Evolutionary conservation across 2,329 filamentous ascomycete species (phyloP), one percentile per base, ranked within the genome.

Genomic region (Arthrobotrys entomopaga): DNA sequence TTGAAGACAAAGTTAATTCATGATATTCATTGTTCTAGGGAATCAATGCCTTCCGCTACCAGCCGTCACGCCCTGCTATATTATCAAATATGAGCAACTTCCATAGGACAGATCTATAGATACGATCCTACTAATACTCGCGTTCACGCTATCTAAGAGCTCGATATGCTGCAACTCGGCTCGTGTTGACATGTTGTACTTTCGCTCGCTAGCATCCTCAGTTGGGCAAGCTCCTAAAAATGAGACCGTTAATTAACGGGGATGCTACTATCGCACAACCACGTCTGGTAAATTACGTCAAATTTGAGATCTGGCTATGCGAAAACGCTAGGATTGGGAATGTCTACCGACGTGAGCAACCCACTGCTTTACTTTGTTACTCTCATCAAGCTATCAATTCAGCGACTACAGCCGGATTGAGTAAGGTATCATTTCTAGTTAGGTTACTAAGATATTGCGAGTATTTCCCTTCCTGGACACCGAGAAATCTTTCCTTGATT

Each of bases 111-210:
- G 54, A 58, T 58, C 13, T 24, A 40, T 46, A 15, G 10, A 6
- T 34, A 34, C 29, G 29, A 34, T 10, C 6, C 34, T 16, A 46
- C 3, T 46, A 43, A 3, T 13, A 26, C 19, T 38, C 11, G 46
- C n/a, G 29, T 56, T 40, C 26, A 56, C 52, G 29, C 15, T 19
- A 50, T 15, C 43, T 26, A 34, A 15, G 6, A n/a, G 38, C 13
- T 58, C 19, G 54, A 22, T 34, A 52, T 40, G 42, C 26, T 42
- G 46, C 22, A 42, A 29, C 48, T 72, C 67, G 67, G 60, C 65
- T 72, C 60, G 54, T 65, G 60, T 65, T 65, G 67, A 72, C 67
- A 72, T 65, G 60, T 72, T 72, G 67, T 72, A 48, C 67, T 72
- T 65, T 72, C 65, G 56, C 65, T 48, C 53, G 58, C 49, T 29